Conservation (phyloP, 495 filamentous ascomycete genomes). For the Penicillium diatomitis region DNA sequence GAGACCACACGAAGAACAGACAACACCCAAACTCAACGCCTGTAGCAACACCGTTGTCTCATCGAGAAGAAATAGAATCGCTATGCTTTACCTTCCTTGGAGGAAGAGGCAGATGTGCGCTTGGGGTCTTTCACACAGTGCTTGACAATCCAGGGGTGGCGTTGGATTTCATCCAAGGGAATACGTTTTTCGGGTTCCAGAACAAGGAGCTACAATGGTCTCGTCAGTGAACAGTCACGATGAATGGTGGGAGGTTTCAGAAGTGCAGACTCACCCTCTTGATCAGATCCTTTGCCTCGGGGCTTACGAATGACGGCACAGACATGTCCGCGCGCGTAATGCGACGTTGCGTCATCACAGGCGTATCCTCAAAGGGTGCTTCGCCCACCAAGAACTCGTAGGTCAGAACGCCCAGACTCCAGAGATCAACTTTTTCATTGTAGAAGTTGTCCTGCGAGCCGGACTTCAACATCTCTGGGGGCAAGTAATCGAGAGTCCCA, state of each 20-base stretch:
- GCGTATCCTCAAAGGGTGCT: constrained; percentile 93
- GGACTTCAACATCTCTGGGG: constrained; percentile 91
- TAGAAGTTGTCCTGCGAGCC: constrained; percentile 77
- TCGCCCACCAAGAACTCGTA: constrained; percentile 96
- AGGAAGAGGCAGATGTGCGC: constrained; percentile 28
- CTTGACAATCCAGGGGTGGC: constrained; percentile 95
- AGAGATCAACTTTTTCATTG: constrained; percentile 90
- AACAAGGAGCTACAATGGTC: constrained; percentile 62
- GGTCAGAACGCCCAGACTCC: constrained; percentile 88
- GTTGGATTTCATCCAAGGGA: constrained; percentile 77
- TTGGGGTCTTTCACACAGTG: constrained; percentile 74
- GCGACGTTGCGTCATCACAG: constrained; percentile 85
- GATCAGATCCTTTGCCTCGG: constrained; percentile 87
- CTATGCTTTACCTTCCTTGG: constrained; percentile 32
- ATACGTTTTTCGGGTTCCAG: constrained; percentile 92
- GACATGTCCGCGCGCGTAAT: constrained; percentile 89
- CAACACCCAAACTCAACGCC: constrained; percentile 7
- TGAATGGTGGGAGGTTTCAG: background rate
- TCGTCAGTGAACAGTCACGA: constrained; percentile 1
- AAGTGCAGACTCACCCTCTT: constrained; percentile 54
- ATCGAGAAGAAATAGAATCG: constrained; percentile 4
- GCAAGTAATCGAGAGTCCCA: constrained; percentile 93
- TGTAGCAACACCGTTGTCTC: constrained; percentile 12
- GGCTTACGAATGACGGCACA: constrained; percentile 79
- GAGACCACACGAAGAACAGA: constrained; percentile 3